Base-by-base conservation (phyloP, 108 stramenopile species). In the Nitzschia inconspicua region DNA sequence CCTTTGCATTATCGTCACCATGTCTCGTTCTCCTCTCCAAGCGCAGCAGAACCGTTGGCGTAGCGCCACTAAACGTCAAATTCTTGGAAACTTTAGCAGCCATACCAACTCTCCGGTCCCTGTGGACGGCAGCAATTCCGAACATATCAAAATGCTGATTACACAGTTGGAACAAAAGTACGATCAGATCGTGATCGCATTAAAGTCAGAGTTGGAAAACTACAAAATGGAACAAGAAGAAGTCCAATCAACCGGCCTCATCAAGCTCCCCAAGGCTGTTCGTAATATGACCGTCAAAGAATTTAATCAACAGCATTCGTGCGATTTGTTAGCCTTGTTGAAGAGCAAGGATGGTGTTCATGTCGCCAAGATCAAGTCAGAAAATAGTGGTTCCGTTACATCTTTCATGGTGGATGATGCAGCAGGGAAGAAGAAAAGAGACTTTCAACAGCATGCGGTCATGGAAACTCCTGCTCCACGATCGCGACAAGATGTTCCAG, bases 221-320 rank as follows among this genome's bases (percentile, higher is more conserved):
- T 27, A 20, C 47, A 73, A 70, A 34, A 30, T 68, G 0, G 66
- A 72, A 50, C 80, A 77, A 29, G 56, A 74, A 43, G 65, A 77
- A 56, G 44, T 44, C 22, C 34, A 57, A 14, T 55, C 37, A 16
- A 58, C 42, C 3, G 74, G 55, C 7, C 61, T 73, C 0, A 51
- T 82, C 31, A 84, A 72, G 26, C 57, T 89, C 18, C 70, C 71
- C 10, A 79, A 75, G 47, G 47, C 72, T 8, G 55, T 78, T 23
- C 78, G 77, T 44, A 61, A 75, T 52, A 71, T 86, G 78, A 68
- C 84, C 8, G 72, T 89, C 20, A 53, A 58, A 54, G 88, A 89
- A 20, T 89, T 86, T 47, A 83, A 89, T 63, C 47, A 51, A 11
- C 28, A 63, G 32, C 78, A 83, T 59, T 54, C 58, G 26, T 84